Base-by-base conservation (phyloP, 2,329 filamentous ascomycete genomes). In the Ophiostoma angusticollis region DNA sequence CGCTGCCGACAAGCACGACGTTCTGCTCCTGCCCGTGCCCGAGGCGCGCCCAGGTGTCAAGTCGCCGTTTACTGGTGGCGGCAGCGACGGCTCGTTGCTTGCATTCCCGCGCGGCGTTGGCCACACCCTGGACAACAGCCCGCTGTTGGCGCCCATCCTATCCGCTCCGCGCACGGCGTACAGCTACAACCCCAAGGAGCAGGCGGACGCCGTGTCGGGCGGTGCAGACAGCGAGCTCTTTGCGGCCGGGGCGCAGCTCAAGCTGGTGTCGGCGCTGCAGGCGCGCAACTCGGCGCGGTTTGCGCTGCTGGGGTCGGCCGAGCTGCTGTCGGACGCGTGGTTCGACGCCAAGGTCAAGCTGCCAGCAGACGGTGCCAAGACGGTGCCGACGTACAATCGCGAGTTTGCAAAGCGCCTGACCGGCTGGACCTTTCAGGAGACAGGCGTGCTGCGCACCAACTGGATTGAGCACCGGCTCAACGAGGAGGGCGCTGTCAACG, bases 351-450 rank as follows among this genome's bases (percentile, higher is more conserved):
- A 77, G 56, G 84, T 93, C 35, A 71, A 80, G 60, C 76, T 75
- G 54, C 63, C 58, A 21, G 62, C 58, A 17, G 63, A 61, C 41
- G 59, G 61, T 42, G 56, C 18, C 28, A 24, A 70, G 45, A 64
- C 69, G 37, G 65, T 70, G 31, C 72, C 73, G 57, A 80, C 84
- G 11, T 72, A 71, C 50, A 98, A 98, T 64, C 73, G 77, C 52
- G 83, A 83, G 39, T 96, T 98, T 54, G 82, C 83, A 16, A 80
- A 81, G 61, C 77, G 81, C 53, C 60, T 98, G 41, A 79, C 82
- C n/a, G 81, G 74, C n/a, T 98, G 91, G 91, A 77, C 87, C 0
- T 98, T 98, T 68, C 79, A 93, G 63, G 91, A 98, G 66, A 74
- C 80, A 39, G 91, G 91, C 50, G 84, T 98, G 9, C 58, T 98